Evolutionary conservation across 768 basidiomycete genomes (phyloP), one percentile per base, ranked within the genome.

Genomic region (Plicaturopsis crispa): DNA sequence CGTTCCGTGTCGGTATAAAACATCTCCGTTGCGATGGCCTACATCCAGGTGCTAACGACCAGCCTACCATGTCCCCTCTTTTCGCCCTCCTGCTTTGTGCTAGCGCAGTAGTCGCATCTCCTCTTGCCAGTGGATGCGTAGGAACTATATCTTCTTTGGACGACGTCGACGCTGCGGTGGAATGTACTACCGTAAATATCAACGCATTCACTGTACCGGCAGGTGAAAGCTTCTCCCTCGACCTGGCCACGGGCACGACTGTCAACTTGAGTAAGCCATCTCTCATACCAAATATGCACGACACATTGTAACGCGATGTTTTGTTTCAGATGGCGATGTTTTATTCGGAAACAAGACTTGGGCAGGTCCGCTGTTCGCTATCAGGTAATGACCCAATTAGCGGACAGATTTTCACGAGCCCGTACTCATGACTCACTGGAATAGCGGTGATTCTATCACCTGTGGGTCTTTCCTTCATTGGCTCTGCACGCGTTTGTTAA

Each of bases 151-250:
- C 24, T 13, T 45, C 44, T 21, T 36, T 48, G 12, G 30, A 28
- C 6, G 47, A 48, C 37, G 47, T 48, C 17, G 48, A 54, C 24
- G 57, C 50, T 38, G 79, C 80, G 14, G 66, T 73, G 21, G 45
- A 61, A 45, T 83, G 80, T 52, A 72, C 65, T 2, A 75, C 72
- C 3, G 70, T 82, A 38, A 72, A 71, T 46, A 69, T 80, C 50
- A 63, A 73, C 30, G 44, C 56, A 7, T 78, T 80, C 54, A 74
- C 70, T 6, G 78, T 79, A 24, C 71, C 77, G 10, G 70, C 64
- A 23, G 76, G 75, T 11, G 35, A 69, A 54, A 67, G 62, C 0
- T 65, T 81, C 48, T 61, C 57, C 12, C 63, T 82, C 21, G 45
- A 53, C 14, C 60, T 81, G 23, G 41, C 61, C 28, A 47, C 54